Evolutionary conservation across 2,329 filamentous ascomycete genomes (phyloP).

Genomic region (Phoma sp.): DNA sequence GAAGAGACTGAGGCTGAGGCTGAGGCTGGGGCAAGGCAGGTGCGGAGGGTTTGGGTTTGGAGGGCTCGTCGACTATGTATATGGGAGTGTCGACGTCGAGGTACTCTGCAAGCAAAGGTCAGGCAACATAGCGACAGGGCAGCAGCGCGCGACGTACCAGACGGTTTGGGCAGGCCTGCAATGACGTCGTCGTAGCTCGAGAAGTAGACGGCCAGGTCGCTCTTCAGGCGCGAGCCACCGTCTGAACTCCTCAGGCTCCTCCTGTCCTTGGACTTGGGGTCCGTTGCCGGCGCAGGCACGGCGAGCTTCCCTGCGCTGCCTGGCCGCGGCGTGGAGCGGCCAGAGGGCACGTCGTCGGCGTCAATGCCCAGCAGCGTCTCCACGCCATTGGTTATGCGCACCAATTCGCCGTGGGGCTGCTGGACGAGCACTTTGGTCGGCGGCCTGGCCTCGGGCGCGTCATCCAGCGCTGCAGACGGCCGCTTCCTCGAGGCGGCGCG

Average conservation of each 20-base stretch:
- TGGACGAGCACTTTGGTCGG: slow-evolving; percentile 52
- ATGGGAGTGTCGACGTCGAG: slow-evolving; percentile 76
- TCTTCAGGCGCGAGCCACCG: slow-evolving; percentile 81
- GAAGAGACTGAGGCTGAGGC: slow-evolving; percentile 26
- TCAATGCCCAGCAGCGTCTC: slow-evolving; percentile 41
- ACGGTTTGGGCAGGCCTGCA: slow-evolving; percentile 79
- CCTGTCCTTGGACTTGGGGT: slow-evolving; percentile 59
- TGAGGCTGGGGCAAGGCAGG: slow-evolving; percentile 23
- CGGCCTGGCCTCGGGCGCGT: slow-evolving; percentile 38
- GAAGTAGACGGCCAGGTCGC: slow-evolving; percentile 89
- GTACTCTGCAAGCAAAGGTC: slow-evolving; percentile 62
- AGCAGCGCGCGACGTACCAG: slow-evolving; percentile 61
- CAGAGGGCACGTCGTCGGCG: slow-evolving; percentile 43
- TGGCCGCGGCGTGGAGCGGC: slow-evolving; percentile 40
- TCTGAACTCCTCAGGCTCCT: slow-evolving; percentile 87
- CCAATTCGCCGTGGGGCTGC: slow-evolving; percentile 51
- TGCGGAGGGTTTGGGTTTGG: slow-evolving; percentile 34
- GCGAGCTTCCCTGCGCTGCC: slow-evolving; percentile 36
- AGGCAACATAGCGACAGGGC: slow-evolving; percentile 16
- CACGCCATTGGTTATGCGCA: slow-evolving; percentile 53
- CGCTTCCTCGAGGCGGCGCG: slow-evolving; percentile 41
- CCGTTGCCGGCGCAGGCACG: slow-evolving; percentile 30
- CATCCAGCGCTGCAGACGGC: slow-evolving; percentile 36
- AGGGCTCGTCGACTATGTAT: slow-evolving; percentile 68
- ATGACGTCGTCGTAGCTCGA: slow-evolving; percentile 94